Base-by-base conservation (phyloP, 2,329 filamentous ascomycete genomes). In the Cordyceps pruinosa region DNA sequence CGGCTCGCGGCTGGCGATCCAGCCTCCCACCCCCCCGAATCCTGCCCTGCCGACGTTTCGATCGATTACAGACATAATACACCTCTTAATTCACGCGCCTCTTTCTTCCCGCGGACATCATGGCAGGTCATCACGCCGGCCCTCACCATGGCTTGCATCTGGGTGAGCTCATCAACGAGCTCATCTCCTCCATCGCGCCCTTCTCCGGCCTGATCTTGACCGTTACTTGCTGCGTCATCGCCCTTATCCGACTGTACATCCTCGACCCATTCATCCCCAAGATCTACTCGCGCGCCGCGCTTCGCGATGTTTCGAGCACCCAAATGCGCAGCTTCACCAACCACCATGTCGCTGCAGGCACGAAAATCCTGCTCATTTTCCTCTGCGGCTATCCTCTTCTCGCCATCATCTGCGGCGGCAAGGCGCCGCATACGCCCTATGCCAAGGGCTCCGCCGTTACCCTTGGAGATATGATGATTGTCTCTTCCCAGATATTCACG, bases 171-270 rank as follows among this genome's bases (percentile, higher is more conserved):
- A 56, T 49, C 47, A 51, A 51, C 46, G 49, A 41, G 28, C 48
- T 48, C 21, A 44, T 57, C 21, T 47, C 49, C 23, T 32, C 34
- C 37, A n/a, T 37, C 6, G 58, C 60, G 10, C 48, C 48, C 4
- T 58, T 55, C 35, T 58, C 60, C 4, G 56, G 48, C 23, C 23
- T 55, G 21, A 61, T 59, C 47, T 39, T 60, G 35, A 58, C 57
- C 32, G 28, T 58, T 34, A 55, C 57, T 8, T 42, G 48, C 57
- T 58, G 57, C 46, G 21, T 58, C 37, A 52, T 58, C 15, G 57
- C 57, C 3, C 41, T 58, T 5, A 30, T 58, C 28, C 57, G 57
- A 8, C 44, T 58, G 2, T 58, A 58, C 45, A 26, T 58, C 13
- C 50, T 58, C 35, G 57, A 58, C 19, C 44, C 23, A 13, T 50